Conservation (phyloP, 768 basidiomycete genomes). For the Ramaria rubella region DNA sequence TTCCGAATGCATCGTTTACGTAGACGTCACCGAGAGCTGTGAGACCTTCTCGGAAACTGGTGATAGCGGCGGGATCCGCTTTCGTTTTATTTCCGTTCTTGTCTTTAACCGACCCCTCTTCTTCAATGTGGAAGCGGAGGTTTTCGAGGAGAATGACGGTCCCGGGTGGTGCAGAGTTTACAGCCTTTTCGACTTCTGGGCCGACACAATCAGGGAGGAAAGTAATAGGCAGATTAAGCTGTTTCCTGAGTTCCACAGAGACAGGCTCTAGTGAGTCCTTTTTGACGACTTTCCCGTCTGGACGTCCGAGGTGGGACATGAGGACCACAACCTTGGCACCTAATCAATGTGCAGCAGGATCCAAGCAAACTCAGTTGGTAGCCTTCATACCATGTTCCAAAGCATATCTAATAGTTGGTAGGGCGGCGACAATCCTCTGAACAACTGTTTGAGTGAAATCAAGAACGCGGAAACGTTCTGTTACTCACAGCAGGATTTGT, state of each 20-base stretch:
- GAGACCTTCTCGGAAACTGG: slow-evolving; percentile 79
- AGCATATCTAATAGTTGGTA: slow-evolving; percentile 93
- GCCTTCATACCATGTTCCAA: slow-evolving; percentile 62
- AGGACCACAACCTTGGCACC: slow-evolving; percentile 79
- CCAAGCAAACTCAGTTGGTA: neutral
- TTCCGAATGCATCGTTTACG: slow-evolving; percentile 98
- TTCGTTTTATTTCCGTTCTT: slow-evolving; percentile 93
- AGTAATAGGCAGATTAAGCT: slow-evolving; percentile 62
- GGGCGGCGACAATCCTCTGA: slow-evolving; percentile 93
- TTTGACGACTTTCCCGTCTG: slow-evolving; percentile 81
- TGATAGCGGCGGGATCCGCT: slow-evolving; percentile 75
- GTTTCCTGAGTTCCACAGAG: slow-evolving; percentile 69
- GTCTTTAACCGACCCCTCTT: slow-evolving; percentile 92
- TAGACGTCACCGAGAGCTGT: slow-evolving; percentile 94
- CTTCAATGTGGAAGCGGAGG: slow-evolving; percentile 96
- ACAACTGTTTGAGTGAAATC: neutral
- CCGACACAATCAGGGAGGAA: slow-evolving; percentile 88
- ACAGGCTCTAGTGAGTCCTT: slow-evolving; percentile 93
- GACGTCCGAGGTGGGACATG: slow-evolving; percentile 98
- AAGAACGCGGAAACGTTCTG: slow-evolving; percentile 10
- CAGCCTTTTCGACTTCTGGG: slow-evolving; percentile 71
- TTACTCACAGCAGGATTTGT: slow-evolving; percentile 87
- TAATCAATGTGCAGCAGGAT: slow-evolving; percentile 27
- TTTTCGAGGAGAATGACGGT: slow-evolving; percentile 91
- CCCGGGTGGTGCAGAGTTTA: slow-evolving; percentile 58